A percentile compares a stretch with the other conserved stretches of the same genome.
phyloP scores from a whole-genome alignment of 2,329 filamentous ascomycete species.

The Pseudogymnoascus sp. region DNA sequence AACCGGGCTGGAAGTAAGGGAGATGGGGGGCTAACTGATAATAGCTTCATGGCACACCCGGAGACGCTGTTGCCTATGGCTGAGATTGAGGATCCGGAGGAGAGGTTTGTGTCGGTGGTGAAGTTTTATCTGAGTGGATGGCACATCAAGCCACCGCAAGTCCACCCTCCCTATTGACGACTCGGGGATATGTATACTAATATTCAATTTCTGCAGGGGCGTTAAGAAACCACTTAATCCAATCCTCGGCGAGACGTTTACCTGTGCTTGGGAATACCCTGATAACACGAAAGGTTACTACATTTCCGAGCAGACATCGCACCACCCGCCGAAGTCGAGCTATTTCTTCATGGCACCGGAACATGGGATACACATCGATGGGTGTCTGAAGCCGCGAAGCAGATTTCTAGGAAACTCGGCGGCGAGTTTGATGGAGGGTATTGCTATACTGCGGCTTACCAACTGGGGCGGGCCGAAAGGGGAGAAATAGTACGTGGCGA shows the following conservation, averaged over 20 bases:
- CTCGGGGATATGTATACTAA: neutral
- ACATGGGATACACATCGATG: slow-evolving; percentile 89
- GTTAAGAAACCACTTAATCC: slow-evolving; percentile 98
- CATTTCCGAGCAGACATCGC: slow-evolving; percentile 93
- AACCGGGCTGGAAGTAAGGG: slow-evolving; percentile 12
- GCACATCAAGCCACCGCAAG: slow-evolving; percentile 96
- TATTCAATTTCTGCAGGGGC: slow-evolving; percentile 47
- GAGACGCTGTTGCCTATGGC: slow-evolving; percentile 88
- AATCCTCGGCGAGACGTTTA: slow-evolving; percentile 88
- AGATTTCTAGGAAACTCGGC: slow-evolving; percentile 96
- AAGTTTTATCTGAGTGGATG: slow-evolving; percentile 98
- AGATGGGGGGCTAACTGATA: slow-evolving; percentile 15
- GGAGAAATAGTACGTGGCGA: slow-evolving; percentile 71
- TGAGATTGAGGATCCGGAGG: slow-evolving; percentile 74
- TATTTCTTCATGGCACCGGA: slow-evolving; percentile 98
- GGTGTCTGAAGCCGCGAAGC: slow-evolving; percentile 87
- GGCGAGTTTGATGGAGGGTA: slow-evolving; percentile 96
- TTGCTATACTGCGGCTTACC: slow-evolving; percentile 73
- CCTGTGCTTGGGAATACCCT: slow-evolving; percentile 88
- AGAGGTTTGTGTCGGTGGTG: slow-evolving; percentile 88
- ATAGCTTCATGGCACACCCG: slow-evolving; percentile 97
- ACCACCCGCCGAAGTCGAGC: slow-evolving; percentile 96
- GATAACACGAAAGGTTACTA: slow-evolving; percentile 86
- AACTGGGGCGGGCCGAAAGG: slow-evolving; percentile 65
- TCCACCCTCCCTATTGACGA: slow-evolving; percentile 20